Evolutionary conservation across 2,329 filamentous ascomycete species (phyloP).

Genomic region (Rhinocladiella mackenziei): DNA sequence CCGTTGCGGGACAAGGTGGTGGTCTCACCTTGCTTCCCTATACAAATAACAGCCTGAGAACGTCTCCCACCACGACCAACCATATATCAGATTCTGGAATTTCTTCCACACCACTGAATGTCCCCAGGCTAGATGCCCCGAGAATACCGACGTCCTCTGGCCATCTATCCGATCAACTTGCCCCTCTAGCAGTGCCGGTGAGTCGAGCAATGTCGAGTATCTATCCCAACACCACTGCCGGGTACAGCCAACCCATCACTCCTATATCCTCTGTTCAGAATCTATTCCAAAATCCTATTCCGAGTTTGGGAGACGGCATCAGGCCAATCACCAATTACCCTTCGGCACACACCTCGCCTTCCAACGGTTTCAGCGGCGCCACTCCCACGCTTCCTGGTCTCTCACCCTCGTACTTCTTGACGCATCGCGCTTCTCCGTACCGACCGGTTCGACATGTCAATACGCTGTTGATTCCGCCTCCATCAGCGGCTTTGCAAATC

Average conservation of each 20-base stretch:
- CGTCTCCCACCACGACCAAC: slow-evolving; percentile 7
- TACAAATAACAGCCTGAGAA: slow-evolving; percentile 5
- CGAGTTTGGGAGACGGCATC: slow-evolving; percentile 18
- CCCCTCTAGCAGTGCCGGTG: slow-evolving; percentile 36
- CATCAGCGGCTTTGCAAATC: slow-evolving; percentile 71
- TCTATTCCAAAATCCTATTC: slow-evolving; percentile 33
- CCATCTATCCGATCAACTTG: slow-evolving; percentile 17
- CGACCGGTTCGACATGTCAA: slow-evolving; percentile 85
- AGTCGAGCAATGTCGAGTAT: slow-evolving; percentile 70
- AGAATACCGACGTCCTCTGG: slow-evolving; percentile 11
- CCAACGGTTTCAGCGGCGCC: slow-evolving; percentile 59
- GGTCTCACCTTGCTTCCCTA: slow-evolving; percentile 20
- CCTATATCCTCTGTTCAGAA: slow-evolving; percentile 35
- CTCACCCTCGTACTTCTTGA: slow-evolving; percentile 82
- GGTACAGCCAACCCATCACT: slow-evolving; percentile 48
- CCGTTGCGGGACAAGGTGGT: slow-evolving; percentile 1
- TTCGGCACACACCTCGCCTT: slow-evolving; percentile 61
- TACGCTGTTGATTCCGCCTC: slow-evolving; percentile 83
- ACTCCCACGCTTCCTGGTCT: slow-evolving; percentile 63
- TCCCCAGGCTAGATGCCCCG: slow-evolving; percentile 23
- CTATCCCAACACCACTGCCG: slow-evolving; percentile 57
- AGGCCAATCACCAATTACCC: slow-evolving; percentile 32
- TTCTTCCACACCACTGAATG: slow-evolving; percentile 28
- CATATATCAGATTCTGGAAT: neutral
- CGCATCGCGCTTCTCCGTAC: slow-evolving; percentile 87